Conservation (phyloP, 495 filamentous ascomycete species). For the Podospora australis region DNA sequence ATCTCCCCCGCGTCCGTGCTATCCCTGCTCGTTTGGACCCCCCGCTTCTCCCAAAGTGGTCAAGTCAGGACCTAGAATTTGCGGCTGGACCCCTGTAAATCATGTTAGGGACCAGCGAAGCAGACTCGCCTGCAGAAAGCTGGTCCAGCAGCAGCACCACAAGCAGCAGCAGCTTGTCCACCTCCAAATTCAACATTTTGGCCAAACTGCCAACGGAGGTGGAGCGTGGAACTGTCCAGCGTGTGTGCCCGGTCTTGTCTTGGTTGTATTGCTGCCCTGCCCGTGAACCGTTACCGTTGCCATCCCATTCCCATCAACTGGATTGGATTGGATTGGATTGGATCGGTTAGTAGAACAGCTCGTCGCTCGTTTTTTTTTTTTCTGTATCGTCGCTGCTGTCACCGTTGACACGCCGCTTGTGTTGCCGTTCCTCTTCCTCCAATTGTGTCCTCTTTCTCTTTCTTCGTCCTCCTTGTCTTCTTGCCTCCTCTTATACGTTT, state of each 20-base stretch:
- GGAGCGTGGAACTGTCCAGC: constrained; percentile 9
- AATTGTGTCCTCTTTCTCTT: neutral
- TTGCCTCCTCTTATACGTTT: no score
- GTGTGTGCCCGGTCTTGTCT: no score
- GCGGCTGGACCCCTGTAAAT: neutral
- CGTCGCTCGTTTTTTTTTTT: neutral
- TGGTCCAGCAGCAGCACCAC: neutral
- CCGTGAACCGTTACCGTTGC: neutral
- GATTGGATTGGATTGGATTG: constrained; percentile 1
- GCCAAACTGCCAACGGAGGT: constrained; percentile 9
- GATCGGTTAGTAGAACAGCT: neutral
- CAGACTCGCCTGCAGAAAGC: neutral
- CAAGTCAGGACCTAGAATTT: neutral
- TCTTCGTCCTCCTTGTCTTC: no score
- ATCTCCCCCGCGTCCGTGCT: neutral
- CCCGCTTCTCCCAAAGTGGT: neutral
- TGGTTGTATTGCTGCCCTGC: neutral
- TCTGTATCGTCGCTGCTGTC: no score
- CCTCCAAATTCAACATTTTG: constrained; percentile 18
- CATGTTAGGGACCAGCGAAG: no score
- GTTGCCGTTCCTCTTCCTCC: neutral
- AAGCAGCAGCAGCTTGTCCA: neutral
- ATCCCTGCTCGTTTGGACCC: neutral
- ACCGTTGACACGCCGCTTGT: neutral
- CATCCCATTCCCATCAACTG: neutral